Evolutionary conservation across 1,139 yeast species (phyloP).

Genomic region (Saccharomycopsis hybrid): DNA sequence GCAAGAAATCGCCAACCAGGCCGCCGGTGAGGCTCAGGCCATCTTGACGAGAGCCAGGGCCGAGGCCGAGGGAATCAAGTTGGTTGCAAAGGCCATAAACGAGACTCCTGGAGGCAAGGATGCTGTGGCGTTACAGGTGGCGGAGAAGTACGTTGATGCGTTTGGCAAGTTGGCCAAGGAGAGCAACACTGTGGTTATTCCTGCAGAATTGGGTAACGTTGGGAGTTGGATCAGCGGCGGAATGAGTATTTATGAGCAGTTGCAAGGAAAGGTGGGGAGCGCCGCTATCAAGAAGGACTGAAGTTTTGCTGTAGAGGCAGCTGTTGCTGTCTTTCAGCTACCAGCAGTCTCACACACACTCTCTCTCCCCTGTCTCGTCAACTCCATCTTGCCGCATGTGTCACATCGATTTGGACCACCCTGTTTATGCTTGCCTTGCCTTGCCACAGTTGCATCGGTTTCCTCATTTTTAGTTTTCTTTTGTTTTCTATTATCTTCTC

Average conservation of each 20-base stretch:
- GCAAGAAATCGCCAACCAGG: constrained; percentile 56
- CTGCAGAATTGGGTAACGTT: constrained; percentile 69
- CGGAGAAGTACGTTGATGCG: constrained; percentile 77
- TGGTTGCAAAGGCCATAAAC: constrained; percentile 60
- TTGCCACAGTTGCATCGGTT: too few relatives aligned
- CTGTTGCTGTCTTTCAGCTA: too few relatives aligned
- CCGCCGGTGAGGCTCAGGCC: constrained; percentile 67
- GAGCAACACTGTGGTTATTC: constrained; percentile 69
- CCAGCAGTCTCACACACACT: too few relatives aligned
- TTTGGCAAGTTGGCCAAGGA: constrained; percentile 81
- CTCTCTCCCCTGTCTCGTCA: too few relatives aligned
- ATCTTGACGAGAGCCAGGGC: constrained; percentile 66
- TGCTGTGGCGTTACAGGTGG: constrained; percentile 74
- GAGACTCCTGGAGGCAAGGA: constrained; percentile 66
- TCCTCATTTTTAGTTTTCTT: too few relatives aligned
- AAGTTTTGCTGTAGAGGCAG: not conserved
- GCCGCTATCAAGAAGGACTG: too few relatives aligned
- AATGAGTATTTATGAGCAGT: constrained; percentile 57
- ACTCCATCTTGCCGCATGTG: too few relatives aligned
- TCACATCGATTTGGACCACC: too few relatives aligned
- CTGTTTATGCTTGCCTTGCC: too few relatives aligned
- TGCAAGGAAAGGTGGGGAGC: not conserved
- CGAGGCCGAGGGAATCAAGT: constrained; percentile 62
- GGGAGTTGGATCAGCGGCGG: constrained; percentile 75
- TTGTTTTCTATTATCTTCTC: too few relatives aligned